Conservation (phyloP, 768 basidiomycete species). For the Amanita inopinata region DNA sequence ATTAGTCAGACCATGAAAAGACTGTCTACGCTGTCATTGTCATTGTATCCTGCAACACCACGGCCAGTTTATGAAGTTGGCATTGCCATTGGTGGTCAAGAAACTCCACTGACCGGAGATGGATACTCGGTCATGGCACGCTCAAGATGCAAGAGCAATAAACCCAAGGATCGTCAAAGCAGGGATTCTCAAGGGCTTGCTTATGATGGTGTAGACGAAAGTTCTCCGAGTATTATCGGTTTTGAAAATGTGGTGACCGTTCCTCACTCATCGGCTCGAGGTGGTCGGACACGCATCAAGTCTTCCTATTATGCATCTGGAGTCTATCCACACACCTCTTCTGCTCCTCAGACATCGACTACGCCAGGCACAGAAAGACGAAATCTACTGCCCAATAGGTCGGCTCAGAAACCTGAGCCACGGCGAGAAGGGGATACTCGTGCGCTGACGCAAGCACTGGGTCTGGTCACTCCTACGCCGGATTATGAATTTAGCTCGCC, state of each 20-base stretch:
- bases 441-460: constrained; percentile 27
- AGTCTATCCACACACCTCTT: constrained; percentile 44
- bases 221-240: constrained; percentile 27
- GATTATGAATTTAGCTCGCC: constrained; percentile 34
- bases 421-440: constrained; percentile 32
- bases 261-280: constrained; percentile 18
- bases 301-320: constrained; percentile 56
- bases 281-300: constrained; percentile 58
- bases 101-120: constrained; percentile 29
- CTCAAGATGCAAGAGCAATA: constrained; percentile 22
- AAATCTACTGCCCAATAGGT: constrained; percentile 8
- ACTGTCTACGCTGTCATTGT: constrained; percentile 34
- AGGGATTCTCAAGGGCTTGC: constrained; percentile 31
- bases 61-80: constrained; percentile 21
- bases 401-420: constrained; percentile 31
- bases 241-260: constrained; percentile 19
- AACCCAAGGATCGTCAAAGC: constrained; percentile 19
- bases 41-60: constrained; percentile 38
- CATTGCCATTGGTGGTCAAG: constrained; percentile 24
- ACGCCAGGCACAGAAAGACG: constrained; percentile 25
- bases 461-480: constrained; percentile 27
- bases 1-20: constrained; percentile 28
- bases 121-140: constrained; percentile 30
- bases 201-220: constrained; percentile 45
- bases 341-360: constrained; percentile 30